Evolutionary conservation across 2,329 filamentous ascomycete species (phyloP).

Genomic region (Chalara sp.): DNA sequence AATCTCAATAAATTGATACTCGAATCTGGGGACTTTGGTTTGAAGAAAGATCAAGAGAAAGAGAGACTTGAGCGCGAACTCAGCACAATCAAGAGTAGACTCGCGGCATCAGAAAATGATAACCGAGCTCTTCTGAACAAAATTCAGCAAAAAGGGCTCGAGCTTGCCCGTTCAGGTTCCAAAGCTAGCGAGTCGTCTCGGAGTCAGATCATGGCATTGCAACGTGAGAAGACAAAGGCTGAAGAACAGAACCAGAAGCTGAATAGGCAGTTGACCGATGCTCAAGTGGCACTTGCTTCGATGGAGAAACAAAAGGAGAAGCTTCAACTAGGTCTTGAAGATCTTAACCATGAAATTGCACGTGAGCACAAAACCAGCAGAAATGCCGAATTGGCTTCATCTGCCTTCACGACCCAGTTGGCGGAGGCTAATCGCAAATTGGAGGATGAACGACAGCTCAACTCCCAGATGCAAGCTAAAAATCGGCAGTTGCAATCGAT

Average conservation of each 20-base stretch:
- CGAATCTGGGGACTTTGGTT: slow-evolving; percentile 81
- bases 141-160: slow-evolving; percentile 92
- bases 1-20: slow-evolving; percentile 81
- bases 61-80: slow-evolving; percentile 88
- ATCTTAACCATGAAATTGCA: slow-evolving; percentile 86
- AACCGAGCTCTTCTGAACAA: slow-evolving; percentile 95
- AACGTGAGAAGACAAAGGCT: slow-evolving; percentile 73
- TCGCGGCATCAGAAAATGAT: slow-evolving; percentile 91
- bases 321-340: slow-evolving; percentile 78
- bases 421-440: slow-evolving; percentile 84
- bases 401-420: slow-evolving; percentile 72
- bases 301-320: slow-evolving; percentile 95
- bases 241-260: slow-evolving; percentile 80
- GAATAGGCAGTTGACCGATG: slow-evolving; percentile 77
- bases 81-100: slow-evolving; percentile 80
- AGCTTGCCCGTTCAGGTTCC: slow-evolving; percentile 86
- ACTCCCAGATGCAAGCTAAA: slow-evolving; percentile 78
- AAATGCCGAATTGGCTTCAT: slow-evolving; percentile 83
- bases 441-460: slow-evolving; percentile 83
- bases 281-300: slow-evolving; percentile 74
- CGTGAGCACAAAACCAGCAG: slow-evolving; percentile 84
- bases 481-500: slow-evolving; percentile 73
- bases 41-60: slow-evolving; percentile 89
- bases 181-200: slow-evolving; percentile 79
- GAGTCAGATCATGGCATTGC: slow-evolving; percentile 66